phyloP scores from a whole-genome alignment of 176 grass and related monocot genomes.

The Carex pumila region DNA sequence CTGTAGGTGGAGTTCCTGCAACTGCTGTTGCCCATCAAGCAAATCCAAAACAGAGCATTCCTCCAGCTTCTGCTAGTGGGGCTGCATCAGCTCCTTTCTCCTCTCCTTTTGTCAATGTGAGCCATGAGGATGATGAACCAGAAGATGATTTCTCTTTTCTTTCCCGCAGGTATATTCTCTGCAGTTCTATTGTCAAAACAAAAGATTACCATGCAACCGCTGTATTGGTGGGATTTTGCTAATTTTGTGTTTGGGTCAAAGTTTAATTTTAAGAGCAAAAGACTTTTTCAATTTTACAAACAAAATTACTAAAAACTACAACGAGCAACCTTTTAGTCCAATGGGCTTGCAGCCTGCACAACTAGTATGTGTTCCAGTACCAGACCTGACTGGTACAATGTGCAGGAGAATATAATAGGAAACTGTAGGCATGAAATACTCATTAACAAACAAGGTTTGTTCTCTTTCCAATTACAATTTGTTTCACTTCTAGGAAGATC shows the following conservation, averaged over 20 bases:
- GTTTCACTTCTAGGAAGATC: not conserved
- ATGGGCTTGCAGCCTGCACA: not conserved
- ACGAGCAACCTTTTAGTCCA: not conserved
- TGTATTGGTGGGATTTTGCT: not conserved
- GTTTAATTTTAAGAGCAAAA: not conserved
- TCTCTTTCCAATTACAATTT: not conserved
- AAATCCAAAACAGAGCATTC: constrained; percentile 31
- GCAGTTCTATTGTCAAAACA: not conserved
- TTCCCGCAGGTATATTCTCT: constrained; percentile 53
- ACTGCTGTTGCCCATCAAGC: not conserved
- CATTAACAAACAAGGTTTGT: not conserved
- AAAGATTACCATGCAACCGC: not conserved
- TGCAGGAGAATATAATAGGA: not conserved
- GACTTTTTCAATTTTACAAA: not conserved
- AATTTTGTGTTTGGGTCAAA: not conserved
- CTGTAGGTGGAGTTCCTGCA: constrained; percentile 16
- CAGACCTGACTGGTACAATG: not conserved
- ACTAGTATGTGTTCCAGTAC: not conserved
- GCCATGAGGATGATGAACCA: constrained; percentile 63
- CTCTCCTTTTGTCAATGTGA: constrained; percentile 72
- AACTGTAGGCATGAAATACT: not conserved
- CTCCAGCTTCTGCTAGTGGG: constrained; percentile 37
- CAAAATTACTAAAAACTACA: not conserved
- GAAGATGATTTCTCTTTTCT: constrained; percentile 73
- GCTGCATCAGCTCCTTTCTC: constrained; percentile 59